A percentile compares a stretch with the other conserved stretches of the same genome.
These are phyloP conservation scores for Phytophthora lateralis DNA, from an alignment of 352 stramenopile species.

Conservation along the genomic window DNA sequence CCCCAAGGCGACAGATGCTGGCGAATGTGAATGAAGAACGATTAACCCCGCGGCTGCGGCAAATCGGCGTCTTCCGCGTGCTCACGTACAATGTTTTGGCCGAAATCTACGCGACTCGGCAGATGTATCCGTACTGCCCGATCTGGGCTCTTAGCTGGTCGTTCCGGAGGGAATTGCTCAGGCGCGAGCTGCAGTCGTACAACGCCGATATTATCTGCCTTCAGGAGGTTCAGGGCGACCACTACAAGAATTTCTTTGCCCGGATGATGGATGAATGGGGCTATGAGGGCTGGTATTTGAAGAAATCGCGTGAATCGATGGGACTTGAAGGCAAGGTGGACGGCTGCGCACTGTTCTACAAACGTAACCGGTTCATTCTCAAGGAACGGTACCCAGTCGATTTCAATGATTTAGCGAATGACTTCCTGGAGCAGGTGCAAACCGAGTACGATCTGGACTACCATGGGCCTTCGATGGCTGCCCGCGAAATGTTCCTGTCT, in stretches of 20 bases:
- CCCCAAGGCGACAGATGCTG: slow-evolving; percentile 81
- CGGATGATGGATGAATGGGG: slow-evolving; percentile 94
- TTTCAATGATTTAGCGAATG: slow-evolving; percentile 95
- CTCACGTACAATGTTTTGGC: slow-evolving; percentile 93
- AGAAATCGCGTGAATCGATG: slow-evolving; percentile 98
- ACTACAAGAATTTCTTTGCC: slow-evolving; percentile 98
- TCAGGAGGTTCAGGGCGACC: slow-evolving; percentile 98
- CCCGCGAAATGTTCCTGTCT: slow-evolving; percentile 65
- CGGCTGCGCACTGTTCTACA: slow-evolving; percentile 98
- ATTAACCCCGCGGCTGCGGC: slow-evolving; percentile 67
- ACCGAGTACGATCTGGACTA: slow-evolving; percentile 85
- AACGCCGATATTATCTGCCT: slow-evolving; percentile 98
- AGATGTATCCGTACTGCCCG: slow-evolving; percentile 97
- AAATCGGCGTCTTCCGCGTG: slow-evolving; percentile 84
- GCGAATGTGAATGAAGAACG: slow-evolving; percentile 82
- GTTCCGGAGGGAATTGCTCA: slow-evolving; percentile 92
- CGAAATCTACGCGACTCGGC: slow-evolving; percentile 90
- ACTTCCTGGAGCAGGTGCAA: slow-evolving; percentile 71
- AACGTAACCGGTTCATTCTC: slow-evolving; percentile 87
- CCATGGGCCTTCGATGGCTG: slow-evolving; percentile 58
- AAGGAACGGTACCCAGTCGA: slow-evolving; percentile 95
- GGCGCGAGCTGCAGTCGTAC: slow-evolving; percentile 90
- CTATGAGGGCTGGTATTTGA: slow-evolving; percentile 98
- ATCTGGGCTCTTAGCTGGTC: slow-evolving; percentile 98
- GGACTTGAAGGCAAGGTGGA: slow-evolving; percentile 97